Evolutionary conservation across 495 filamentous ascomycete genomes (phyloP).

Genomic region (Bacidia gigantensis): DNA sequence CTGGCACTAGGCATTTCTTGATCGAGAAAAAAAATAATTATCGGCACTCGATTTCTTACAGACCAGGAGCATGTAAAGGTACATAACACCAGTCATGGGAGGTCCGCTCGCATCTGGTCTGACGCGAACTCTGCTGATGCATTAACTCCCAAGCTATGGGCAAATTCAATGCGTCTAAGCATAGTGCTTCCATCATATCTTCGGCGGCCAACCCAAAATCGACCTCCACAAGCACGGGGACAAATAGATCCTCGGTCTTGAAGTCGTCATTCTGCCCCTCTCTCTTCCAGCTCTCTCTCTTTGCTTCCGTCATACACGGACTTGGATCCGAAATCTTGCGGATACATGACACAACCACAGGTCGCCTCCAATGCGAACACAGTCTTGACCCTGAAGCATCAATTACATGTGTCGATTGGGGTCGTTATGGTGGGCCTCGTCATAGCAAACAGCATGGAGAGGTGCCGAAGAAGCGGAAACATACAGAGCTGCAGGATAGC

Average conservation of each 20-base stretch:
- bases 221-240: constrained; percentile 24
- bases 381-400: constrained; percentile 35
- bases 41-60: no score
- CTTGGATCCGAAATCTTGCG: constrained; percentile 45
- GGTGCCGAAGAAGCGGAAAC: constrained; percentile 46
- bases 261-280: constrained; percentile 42
- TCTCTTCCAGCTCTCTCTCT: constrained; percentile 41
- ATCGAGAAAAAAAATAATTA: no score
- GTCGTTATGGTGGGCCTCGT: constrained; percentile 28
- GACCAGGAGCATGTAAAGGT: no score
- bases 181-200: constrained; percentile 32
- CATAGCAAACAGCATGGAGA: constrained; percentile 25
- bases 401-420: constrained; percentile 46
- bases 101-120: no score
- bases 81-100: no score
- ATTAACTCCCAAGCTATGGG: constrained; percentile 27
- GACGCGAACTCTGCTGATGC: not conserved
- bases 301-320: constrained; percentile 46
- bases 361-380: constrained; percentile 44
- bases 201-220: constrained; percentile 33
- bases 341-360: constrained; percentile 45
- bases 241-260: constrained; percentile 36
- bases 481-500: constrained; percentile 34
- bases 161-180: constrained; percentile 34
- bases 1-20: no score